Percentiles rank a stretch among this genome's conserved stretches.
Evolutionary conservation across 805 yeast genomes (phyloP).

Genomic region (Monosporozyma aerobia): DNA sequence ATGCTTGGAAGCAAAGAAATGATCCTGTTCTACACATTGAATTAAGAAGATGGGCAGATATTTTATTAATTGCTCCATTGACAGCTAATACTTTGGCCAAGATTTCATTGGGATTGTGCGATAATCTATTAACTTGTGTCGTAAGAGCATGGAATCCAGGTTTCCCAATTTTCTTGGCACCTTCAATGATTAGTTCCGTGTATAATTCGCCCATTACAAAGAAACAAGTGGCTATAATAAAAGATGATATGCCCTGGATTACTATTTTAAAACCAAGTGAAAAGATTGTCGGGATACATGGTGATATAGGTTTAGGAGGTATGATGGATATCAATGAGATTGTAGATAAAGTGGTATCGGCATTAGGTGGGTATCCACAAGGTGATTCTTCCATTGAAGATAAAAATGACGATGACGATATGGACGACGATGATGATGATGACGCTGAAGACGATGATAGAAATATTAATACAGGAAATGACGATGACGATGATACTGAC

Average conservation of each 20-base stretch:
- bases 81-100: slow-evolving; percentile 90
- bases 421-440: slow-evolving; percentile 28
- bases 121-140: slow-evolving; percentile 81
- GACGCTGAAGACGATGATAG: slow-evolving; percentile 26
- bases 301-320: slow-evolving; percentile 99
- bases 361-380: slow-evolving; percentile 54
- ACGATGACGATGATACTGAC: slow-evolving; percentile 34
- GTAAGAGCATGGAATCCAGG: slow-evolving; percentile 93
- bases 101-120: slow-evolving; percentile 84
- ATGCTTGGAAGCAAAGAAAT: slow-evolving; percentile 65
- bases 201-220: slow-evolving; percentile 84
- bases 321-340: slow-evolving; percentile 97
- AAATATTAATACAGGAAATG: slow-evolving; percentile 34
- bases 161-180: slow-evolving; percentile 82
- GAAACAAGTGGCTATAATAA: slow-evolving; percentile 64
- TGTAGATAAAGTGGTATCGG: slow-evolving; percentile 72
- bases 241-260: slow-evolving; percentile 92
- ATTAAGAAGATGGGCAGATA: slow-evolving; percentile 93
- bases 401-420: slow-evolving; percentile 37
- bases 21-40: slow-evolving; percentile 96
- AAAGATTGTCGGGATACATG: slow-evolving; percentile 84
- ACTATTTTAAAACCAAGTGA: slow-evolving; percentile 91
- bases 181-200: slow-evolving; percentile 91
- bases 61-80: slow-evolving; percentile 85
- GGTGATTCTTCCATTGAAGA: slow-evolving; percentile 43